phyloP scores from a whole-genome alignment of 1,284 basidiomycete species.

The Irpex sp. region DNA sequence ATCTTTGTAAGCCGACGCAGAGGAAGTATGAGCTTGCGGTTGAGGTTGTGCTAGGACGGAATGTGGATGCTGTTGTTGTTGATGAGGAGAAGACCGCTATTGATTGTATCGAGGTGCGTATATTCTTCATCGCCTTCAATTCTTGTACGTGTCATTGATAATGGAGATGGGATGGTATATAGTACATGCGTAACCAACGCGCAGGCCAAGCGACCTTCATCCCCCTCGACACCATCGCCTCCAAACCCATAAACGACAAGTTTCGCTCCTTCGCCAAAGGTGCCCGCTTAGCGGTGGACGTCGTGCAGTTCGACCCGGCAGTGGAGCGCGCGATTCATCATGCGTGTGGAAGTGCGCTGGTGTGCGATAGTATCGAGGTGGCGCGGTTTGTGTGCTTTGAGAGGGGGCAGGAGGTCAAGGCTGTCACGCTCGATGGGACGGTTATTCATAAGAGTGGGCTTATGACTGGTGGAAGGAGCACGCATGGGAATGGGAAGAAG shows the following conservation, averaged over 20 bases:
- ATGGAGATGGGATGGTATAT: too few species aligned
- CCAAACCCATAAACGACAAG: constrained; percentile 92
- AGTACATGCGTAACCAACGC: constrained; percentile 94
- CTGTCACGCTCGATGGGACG: constrained; percentile 95
- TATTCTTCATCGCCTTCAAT: too few species aligned
- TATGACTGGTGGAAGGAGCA: constrained; percentile 91
- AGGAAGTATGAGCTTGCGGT: constrained; percentile 93
- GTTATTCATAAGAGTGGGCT: constrained; percentile 96
- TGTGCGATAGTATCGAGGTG: constrained; percentile 93
- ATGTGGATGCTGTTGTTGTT: constrained; percentile 94
- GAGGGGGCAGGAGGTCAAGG: constrained; percentile 93
- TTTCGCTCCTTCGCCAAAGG: constrained; percentile 89
- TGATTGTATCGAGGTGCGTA: constrained; percentile 96
- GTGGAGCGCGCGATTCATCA: constrained; percentile 94
- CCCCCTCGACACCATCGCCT: constrained; percentile 93
- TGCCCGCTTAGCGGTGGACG: constrained; percentile 90
- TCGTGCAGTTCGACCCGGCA: constrained; percentile 82
- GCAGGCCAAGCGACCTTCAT: constrained; percentile 96
- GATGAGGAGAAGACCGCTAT: constrained; percentile 96
- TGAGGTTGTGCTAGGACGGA: constrained; percentile 91
- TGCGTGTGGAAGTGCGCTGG: constrained; percentile 91
- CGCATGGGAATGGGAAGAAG: constrained; percentile 66
- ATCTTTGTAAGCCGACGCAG: constrained; percentile 90
- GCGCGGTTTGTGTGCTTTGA: constrained; percentile 91
- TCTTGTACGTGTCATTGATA: too few species aligned